Evolutionary conservation across 768 basidiomycete species (phyloP), one percentile per base, ranked within the genome.

Genomic region (Artomyces pyxidatus): DNA sequence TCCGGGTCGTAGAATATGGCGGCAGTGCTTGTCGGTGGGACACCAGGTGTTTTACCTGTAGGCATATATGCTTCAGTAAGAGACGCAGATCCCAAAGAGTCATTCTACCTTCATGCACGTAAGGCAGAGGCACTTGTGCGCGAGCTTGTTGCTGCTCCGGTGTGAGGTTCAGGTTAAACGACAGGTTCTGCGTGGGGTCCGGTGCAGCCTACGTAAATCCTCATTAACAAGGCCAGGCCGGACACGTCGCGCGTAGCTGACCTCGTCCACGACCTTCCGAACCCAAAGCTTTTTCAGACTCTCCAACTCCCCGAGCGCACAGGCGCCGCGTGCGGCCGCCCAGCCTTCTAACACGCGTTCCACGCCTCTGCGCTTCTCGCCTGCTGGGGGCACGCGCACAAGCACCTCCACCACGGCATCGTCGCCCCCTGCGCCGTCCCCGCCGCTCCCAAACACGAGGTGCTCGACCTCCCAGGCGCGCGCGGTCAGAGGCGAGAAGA

Each of bases 1-100:
- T 94, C 93, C 8, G 93, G 91, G 57, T 93, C 89, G 55, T 95
- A 96, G 52, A 84, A 72, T 47, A 96, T 94, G 1, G 77, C 72
- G n/a, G 53, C 37, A 14, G 46, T 70, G 23, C 63, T 57, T 12
- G 52, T 53, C 37, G 56, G 32, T 37, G 52, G 53, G 28, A 53
- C 65, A 41, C 59, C 59, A 6, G 46, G 21, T 4, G 60, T 57
- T 59, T 70, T 68, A 8, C 72, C 75, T 77, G 11, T 23, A n/a
- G 46, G 22, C n/a, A n/a, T 4, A 14, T n/a, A 46, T 37, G 28
- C 29, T 23, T 22, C n/a, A 7, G 12, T 35, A 35, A 17, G 32
- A 8, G 4, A 47, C 9, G 11, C 23, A n/a, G 38, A 21, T 42
- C 21, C n/a, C n/a, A 17, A 28, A 47, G 2, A 35, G 48, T 21